Evolutionary conservation across 768 basidiomycete genomes (phyloP).

Genomic region (Clitopilus hobsonii): DNA sequence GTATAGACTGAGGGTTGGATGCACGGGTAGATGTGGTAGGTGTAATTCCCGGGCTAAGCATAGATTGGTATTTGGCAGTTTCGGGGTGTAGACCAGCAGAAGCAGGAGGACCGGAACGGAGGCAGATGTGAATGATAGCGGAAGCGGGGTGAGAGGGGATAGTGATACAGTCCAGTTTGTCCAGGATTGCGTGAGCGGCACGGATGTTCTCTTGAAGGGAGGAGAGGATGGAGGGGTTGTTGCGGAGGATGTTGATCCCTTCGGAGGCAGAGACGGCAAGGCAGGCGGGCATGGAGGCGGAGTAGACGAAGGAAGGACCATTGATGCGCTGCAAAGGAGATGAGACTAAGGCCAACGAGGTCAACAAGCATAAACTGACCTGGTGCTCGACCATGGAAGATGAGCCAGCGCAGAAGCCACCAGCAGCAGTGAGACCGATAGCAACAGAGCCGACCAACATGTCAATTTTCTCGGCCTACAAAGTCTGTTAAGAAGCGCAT

Average conservation of each 20-base stretch:
- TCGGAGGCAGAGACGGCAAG: slow-evolving; percentile 86
- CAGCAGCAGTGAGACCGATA: slow-evolving; percentile 74
- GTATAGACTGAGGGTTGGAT: slow-evolving; percentile 44
- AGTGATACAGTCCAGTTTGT: slow-evolving; percentile 73
- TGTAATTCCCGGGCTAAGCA: slow-evolving; percentile 1
- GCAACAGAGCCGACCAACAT: slow-evolving; percentile 93
- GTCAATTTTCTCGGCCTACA: slow-evolving; percentile 82
- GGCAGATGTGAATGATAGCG: slow-evolving; percentile 82
- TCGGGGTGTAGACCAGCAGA: slow-evolving; percentile 16
- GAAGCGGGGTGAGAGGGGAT: slow-evolving; percentile 85
- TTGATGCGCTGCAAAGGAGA: slow-evolving; percentile 73
- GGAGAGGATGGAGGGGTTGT: slow-evolving; percentile 69
- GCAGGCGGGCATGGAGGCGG: slow-evolving; percentile 88
- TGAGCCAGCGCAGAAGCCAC: slow-evolving; percentile 95
- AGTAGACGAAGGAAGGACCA: slow-evolving; percentile 92
- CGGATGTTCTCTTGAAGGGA: slow-evolving; percentile 79
- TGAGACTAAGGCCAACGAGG: background rate
- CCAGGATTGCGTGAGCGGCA: slow-evolving; percentile 73
- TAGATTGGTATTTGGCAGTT: slow-evolving; percentile 14
- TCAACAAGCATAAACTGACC: slow-evolving; percentile 30
- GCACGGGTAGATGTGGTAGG: slow-evolving; percentile 24
- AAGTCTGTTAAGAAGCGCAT: background rate
- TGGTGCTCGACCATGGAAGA: slow-evolving; percentile 82
- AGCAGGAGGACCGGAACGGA: slow-evolving; percentile 33
- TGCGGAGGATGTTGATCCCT: slow-evolving; percentile 74